Conservation (phyloP, 345 rosid species). For the Triadica sebifera region DNA sequence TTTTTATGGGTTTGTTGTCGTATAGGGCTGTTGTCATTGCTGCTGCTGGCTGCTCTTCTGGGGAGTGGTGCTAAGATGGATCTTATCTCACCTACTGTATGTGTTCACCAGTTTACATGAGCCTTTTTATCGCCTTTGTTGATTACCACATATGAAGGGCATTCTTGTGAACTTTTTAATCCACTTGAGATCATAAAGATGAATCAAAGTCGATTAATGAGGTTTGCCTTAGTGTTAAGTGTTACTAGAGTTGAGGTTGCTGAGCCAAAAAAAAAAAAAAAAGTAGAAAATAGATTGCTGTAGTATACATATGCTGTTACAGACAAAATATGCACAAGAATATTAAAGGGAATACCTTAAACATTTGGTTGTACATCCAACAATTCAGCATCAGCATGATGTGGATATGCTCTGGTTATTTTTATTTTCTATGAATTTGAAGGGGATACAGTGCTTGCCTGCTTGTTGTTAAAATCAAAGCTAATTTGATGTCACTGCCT, state of each 20-base stretch:
- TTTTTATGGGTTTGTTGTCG: not conserved
- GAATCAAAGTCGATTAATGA: not conserved
- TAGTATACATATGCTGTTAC: not conserved
- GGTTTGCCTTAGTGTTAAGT: not conserved
- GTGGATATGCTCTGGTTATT: not conserved
- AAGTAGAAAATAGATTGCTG: no score
- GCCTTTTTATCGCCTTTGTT: not conserved
- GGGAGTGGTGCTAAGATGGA: conserved; percentile 54
- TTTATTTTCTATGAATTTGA: not conserved
- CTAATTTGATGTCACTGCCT: not conserved
- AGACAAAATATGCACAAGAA: not conserved
- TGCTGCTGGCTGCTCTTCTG: conserved; percentile 54
- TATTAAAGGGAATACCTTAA: not conserved
- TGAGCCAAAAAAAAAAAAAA: no score
- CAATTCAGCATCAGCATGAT: not conserved
- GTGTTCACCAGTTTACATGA: conserved; percentile 6
- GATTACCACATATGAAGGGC: not conserved
- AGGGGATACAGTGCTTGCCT: not conserved
- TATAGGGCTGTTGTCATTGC: conserved; percentile 57
- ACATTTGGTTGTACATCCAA: not conserved
- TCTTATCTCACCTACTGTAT: conserved; percentile 58
- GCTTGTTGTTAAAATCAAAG: not conserved
- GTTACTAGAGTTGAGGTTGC: not conserved
- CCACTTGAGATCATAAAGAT: not conserved
- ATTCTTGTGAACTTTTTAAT: not conserved